Evolutionary conservation across 2,329 filamentous ascomycete species (phyloP), one percentile per base, ranked within the genome.

Genomic region (Alternaria arborescens): DNA sequence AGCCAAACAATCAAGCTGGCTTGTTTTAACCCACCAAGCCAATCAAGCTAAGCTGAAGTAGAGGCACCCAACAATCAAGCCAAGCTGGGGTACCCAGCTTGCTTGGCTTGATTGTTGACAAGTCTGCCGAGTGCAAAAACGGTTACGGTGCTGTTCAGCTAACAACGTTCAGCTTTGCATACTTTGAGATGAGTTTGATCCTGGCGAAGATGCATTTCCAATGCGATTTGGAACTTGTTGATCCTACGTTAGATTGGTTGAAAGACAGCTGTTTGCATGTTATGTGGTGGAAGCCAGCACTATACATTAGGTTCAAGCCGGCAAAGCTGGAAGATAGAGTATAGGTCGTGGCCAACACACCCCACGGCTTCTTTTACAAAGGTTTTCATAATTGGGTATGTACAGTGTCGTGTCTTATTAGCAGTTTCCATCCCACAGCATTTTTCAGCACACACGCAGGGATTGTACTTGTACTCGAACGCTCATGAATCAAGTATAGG

Each of bases 241-340:
- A 52, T 20, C 11, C 20, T 28, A n/a, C 20, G 1, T 30, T 52
- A 5, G 36, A 52, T 18, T 52, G 34, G 34, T 22, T 26, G 0
- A 0, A 16, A 18, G 20, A 40, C 8, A 41, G 34, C 34, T 22
- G 10, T 52, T 11, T 40, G 22, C 50, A 52, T 42, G 50, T 52
- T 10, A 52, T 52, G 50, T 52, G 50, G 50, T 52, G 34, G 34
- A 52, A 52, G 50, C 47, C 47, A 4, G 47, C 32, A 36, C 32
- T 36, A 36, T 36, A 36, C 32, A 36, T 36, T 0, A 36, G 32
- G 32, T 36, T 36, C 1, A 36, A 36, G 14, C 0, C 32, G 0
- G 32, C 14, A 36, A 36, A 36, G 32, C 14, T 36, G 14, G 32
- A 36, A 14, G 2, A 36, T 16, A 1, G 32, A 36, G 32, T 36